phyloP scores from a whole-genome alignment of 2,329 filamentous ascomycete genomes.

The Claviceps lovelessii region DNA sequence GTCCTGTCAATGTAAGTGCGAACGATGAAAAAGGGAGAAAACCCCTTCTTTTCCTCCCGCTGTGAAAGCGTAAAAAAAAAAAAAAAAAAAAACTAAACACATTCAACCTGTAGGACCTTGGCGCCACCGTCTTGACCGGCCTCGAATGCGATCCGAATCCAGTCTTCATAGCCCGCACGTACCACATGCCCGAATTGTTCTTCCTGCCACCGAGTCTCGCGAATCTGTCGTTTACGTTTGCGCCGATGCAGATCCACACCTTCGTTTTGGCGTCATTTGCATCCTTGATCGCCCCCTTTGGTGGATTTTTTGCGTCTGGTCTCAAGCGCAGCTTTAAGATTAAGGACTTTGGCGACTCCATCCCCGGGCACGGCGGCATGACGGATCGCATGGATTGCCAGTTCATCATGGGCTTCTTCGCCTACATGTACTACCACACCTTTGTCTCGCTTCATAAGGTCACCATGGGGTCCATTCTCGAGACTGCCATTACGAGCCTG shows the following conservation, averaged over 20 bases:
- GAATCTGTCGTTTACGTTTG: slow-evolving; percentile 54
- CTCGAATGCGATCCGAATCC: slow-evolving; percentile 84
- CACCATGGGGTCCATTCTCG: slow-evolving; percentile 73
- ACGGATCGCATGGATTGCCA: slow-evolving; percentile 99
- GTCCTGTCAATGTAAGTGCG: slow-evolving; percentile 65
- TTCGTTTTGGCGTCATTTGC: slow-evolving; percentile 84
- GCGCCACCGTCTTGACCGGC: slow-evolving; percentile 82
- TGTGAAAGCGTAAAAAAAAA: not conserved
- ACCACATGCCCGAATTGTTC: slow-evolving; percentile 57
- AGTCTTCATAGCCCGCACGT: slow-evolving; percentile 68
- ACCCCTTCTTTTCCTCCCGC: not conserved
- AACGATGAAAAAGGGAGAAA: not conserved
- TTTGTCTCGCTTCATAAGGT: slow-evolving; percentile 86
- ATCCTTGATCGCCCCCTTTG: slow-evolving; percentile 90
- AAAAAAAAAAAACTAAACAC: not conserved
- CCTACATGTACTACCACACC: slow-evolving; percentile 96
- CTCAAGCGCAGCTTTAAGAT: slow-evolving; percentile 99
- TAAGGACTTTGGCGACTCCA: slow-evolving; percentile 98
- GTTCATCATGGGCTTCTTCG: slow-evolving; percentile 99
- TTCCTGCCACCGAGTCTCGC: slow-evolving; percentile 45
- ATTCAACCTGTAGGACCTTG: slow-evolving; percentile 47
- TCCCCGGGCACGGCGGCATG: slow-evolving; percentile 93
- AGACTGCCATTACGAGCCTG: slow-evolving; percentile 82
- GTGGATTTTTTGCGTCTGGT: slow-evolving; percentile 94
- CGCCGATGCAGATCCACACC: slow-evolving; percentile 88